Base-by-base conservation (phyloP, 1,284 basidiomycete species). In the Heterobasidion irregulare region DNA sequence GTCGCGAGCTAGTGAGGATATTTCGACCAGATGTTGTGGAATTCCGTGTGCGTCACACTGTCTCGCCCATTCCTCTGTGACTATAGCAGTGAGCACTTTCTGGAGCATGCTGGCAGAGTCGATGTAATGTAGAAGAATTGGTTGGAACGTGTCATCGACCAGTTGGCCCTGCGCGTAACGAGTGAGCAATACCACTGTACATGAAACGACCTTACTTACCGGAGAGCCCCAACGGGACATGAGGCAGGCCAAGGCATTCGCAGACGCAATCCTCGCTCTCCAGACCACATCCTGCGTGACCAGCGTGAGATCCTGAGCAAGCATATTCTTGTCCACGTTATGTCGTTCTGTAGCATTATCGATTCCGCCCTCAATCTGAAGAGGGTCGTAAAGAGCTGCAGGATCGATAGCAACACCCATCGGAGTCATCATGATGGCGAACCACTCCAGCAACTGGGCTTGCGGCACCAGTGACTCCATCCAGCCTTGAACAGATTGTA, bases 251-350 rank as follows among this genome's bases (percentile, higher is more conserved):
- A 99, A 70, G 0, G 94, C 93, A 12, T 81, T 84, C 1, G 93
- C 88, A 2, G 88, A 83, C 4, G 89, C 85, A 4, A 98, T 72
- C 43, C 97, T 80, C 15, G 92, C 93, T 59, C 90, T 84, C 56
- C 97, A 73, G 34, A 94, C 84, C 1, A 84, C 75, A 64, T 98
- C 95, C 13, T 82, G 73, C 7, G 88, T 78, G 32, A 99, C 78
- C 18, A 99, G 76, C 0, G 91, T 84, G 53, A 96, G 73, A 67
- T 99, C 97, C 66, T 98, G 95, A 0, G 84, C 79, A 50, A 98
- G 77, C 83, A 99, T 95, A 57, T 90, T 91, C 75, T 94, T 98
- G 75, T 99, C 97, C 33, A 99, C 91, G 63, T 98, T 96, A 68
- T 99, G 91, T 36, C 84, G 79, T 65, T 92, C 87, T 4, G 77